Evolutionary conservation across 805 yeast species (phyloP), one percentile per base, ranked within the genome.

Genomic region (Saturnispora silvae): DNA sequence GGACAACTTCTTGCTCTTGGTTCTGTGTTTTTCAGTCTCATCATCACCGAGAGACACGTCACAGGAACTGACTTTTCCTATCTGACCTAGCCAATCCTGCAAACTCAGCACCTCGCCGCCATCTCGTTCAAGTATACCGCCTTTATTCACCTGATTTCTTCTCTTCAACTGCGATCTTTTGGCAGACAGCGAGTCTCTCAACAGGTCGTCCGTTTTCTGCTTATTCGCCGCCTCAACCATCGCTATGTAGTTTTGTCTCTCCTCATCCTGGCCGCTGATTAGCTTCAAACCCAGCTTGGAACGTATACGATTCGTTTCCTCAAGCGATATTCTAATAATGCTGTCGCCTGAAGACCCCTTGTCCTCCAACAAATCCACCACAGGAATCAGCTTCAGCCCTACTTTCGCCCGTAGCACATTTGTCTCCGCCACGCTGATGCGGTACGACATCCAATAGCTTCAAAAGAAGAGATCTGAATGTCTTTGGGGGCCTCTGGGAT

Each of bases 281-380:
- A 65, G 64, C 30, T 56, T 53, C n/a, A 70, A 52, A 2, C 77
- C 76, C 20, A 68, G 40, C 33, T 63, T 53, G 3, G 51, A 45
- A 19, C 76, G 53, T 11, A 71, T 54, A 44, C 55, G 59, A 48
- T 71, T 71, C 0, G 76, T 70, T 38, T 70, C 75, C 35, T 60
- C 67, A 4, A 70, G 38, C 1, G 70, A 61, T 24, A 67, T 28
- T 1, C 44, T 37, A 6, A 24, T 20, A 19, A 37, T 19, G 4
- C 14, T 7, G 4, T 14, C 11, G 11, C 10, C 4, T 18, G 7
- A 14, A 9, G 5, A 18, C 10, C 10, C 15, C 11, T 20, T 33
- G 46, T 45, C 28, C 35, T 10, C 20, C 18, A 15, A 5, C 4
- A 10, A 11, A 15, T n/a, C 9, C 6, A 20, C 31, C 9, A 28